Percentiles rank a stretch among this genome's conserved stretches.
phyloP scores from a whole-genome alignment of 441 rosid species.

The Pelargonium cotyledonis region DNA sequence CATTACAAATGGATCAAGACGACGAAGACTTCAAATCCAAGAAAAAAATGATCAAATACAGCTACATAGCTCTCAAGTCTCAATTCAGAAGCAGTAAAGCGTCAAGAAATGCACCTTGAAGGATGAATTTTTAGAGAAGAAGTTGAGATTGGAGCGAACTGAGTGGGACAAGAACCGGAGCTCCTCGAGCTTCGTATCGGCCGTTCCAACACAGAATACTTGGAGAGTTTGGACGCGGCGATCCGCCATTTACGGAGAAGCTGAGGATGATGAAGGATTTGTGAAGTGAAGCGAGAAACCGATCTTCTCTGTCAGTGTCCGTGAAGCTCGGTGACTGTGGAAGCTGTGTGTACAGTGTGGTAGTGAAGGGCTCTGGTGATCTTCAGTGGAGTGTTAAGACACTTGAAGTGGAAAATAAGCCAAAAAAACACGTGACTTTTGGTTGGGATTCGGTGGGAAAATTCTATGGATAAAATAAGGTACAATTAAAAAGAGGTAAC shows the following conservation, averaged over 20 bases:
- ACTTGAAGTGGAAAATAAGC: too few species aligned
- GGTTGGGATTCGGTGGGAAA: too few species aligned
- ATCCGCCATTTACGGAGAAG: background rate
- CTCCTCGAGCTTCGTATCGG: conserved; percentile 3
- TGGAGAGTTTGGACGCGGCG: background rate
- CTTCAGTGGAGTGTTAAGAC: too few species aligned
- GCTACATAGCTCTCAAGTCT: background rate
- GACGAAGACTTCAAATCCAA: background rate
- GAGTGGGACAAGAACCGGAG: background rate
- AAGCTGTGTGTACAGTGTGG: too few species aligned
- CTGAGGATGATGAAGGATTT: background rate
- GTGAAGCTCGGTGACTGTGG: too few species aligned
- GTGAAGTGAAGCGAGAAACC: background rate
- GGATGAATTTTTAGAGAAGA: conserved; percentile 37
- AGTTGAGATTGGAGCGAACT: conserved; percentile 44
- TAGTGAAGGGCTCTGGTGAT: too few species aligned
- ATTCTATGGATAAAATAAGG: too few species aligned
- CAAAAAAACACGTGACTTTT: too few species aligned
- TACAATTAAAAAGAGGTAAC: too few species aligned
- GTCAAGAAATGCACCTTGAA: conserved; percentile 36
- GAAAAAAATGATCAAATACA: background rate
- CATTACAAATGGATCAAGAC: background rate
- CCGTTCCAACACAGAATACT: conserved; percentile 2
- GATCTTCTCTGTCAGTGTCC: background rate
- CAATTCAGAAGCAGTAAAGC: background rate